Evolutionary conservation across 2,329 filamentous ascomycete species (phyloP), one percentile per base, ranked within the genome.

Genomic region (Gremmenia infestans): DNA sequence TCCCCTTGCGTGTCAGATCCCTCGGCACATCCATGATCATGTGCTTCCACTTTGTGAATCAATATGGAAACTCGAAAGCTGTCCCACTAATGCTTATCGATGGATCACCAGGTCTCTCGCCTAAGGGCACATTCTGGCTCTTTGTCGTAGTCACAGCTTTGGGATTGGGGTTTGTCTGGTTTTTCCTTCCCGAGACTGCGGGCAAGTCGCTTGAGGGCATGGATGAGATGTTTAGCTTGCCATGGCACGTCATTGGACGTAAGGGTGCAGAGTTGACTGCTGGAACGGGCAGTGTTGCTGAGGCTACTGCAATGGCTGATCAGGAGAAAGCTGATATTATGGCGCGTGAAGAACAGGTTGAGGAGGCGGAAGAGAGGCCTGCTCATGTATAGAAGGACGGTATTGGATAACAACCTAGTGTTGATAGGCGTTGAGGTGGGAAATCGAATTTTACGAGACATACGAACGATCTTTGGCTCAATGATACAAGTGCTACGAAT

Each of bases 1-100:
- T 73, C 59, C 73, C 73, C 0, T 62, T 56, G 3, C 51, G 56
- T 15, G 53, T 56, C 8, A 25, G 58, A 23, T 66, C 63, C 8
- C 54, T 68, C 15, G 63, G 63, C 39, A 57, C 65, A 32, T 58
- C 56, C 42, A 60, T 66, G 17, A 64, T 65, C 4, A 65, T 64
- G 22, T 63, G 62, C 46, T 63, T 62, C 36, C 67, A 92, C 71
- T 91, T 91, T 67, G 85, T 81, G 57, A 89, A 89, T 71, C 87
- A 91, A 71, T 91, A 89, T 67, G 88, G 87, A 23, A 91, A 89
- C 73, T 80, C 83, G 1, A 85, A 88, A 43, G 87, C 88, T 0
- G 85, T 91, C 0, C 88, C 88, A 1, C 81, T 83, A 61, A 89
- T 91, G 87, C 80, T 92, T 46, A 75, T 91, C 15, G n/a, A 25